Evolutionary conservation across 2,329 filamentous ascomycete genomes (phyloP).

Genomic region (Colletotrichum magnum): DNA sequence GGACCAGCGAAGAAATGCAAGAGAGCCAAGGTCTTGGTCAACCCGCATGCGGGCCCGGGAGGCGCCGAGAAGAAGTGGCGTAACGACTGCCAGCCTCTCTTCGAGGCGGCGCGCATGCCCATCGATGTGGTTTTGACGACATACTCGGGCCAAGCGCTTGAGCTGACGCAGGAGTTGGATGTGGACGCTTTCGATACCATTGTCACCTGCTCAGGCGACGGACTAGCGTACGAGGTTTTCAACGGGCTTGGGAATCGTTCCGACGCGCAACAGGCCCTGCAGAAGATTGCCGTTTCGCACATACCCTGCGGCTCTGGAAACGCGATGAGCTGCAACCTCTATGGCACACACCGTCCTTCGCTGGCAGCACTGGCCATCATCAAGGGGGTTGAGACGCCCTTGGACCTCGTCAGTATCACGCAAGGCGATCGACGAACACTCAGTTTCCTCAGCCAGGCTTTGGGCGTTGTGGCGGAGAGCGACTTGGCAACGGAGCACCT

Average conservation of each 20-base stretch:
- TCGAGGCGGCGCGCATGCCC: slow-evolving; percentile 84
- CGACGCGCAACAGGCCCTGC: slow-evolving; percentile 82
- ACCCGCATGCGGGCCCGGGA: slow-evolving; percentile 91
- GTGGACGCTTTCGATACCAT: slow-evolving; percentile 87
- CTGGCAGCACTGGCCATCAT: slow-evolving; percentile 86
- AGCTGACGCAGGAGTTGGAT: slow-evolving; percentile 82
- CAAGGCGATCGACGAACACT: slow-evolving; percentile 82
- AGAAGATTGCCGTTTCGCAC: slow-evolving; percentile 85
- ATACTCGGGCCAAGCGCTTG: slow-evolving; percentile 81
- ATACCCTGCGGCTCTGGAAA: slow-evolving; percentile 96
- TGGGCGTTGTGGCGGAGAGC: slow-evolving; percentile 90
- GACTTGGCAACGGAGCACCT: slow-evolving; percentile 92
- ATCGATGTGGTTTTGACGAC: slow-evolving; percentile 81
- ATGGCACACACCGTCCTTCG: slow-evolving; percentile 82
- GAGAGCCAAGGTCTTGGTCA: slow-evolving; percentile 89
- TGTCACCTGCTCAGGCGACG: slow-evolving; percentile 92
- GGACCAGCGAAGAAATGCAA: slow-evolving; percentile 76
- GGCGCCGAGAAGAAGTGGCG: slow-evolving; percentile 80
- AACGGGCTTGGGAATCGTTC: slow-evolving; percentile 86
- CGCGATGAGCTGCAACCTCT: slow-evolving; percentile 90
- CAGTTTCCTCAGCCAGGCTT: slow-evolving; percentile 91
- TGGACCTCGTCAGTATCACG: slow-evolving; percentile 91
- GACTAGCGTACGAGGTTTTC: slow-evolving; percentile 92
- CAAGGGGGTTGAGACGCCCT: slow-evolving; percentile 86
- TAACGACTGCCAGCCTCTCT: slow-evolving; percentile 82